Evolutionary conservation across 345 rosid genomes (phyloP).

Genomic region (Geranium brycei): DNA sequence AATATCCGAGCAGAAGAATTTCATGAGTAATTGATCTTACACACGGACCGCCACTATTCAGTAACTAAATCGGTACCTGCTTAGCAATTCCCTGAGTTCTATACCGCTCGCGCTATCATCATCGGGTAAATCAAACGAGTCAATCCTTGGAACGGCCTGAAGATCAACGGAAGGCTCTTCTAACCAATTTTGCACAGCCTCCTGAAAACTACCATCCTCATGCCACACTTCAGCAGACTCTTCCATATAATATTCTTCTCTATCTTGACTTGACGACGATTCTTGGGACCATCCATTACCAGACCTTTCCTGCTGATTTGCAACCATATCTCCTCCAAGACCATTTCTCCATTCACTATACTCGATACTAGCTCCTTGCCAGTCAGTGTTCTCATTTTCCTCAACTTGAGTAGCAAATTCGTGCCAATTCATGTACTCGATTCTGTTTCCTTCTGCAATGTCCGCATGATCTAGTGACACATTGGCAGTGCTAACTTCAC

Average conservation of each 20-base stretch:
- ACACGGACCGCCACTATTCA: background rate
- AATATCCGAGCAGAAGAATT: slow-evolving; percentile 10
- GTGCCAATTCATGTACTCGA: slow-evolving; percentile 17
- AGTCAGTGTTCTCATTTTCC: slow-evolving; percentile 30
- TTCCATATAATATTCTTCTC: slow-evolving; percentile 21
- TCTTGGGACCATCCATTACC: slow-evolving; percentile 25
- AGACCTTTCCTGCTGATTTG: slow-evolving; percentile 23
- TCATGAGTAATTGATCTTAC: slow-evolving; percentile 8
- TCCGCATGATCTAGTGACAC: slow-evolving; percentile 13
- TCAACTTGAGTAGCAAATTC: slow-evolving; percentile 25
- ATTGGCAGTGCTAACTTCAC: slow-evolving; percentile 17
- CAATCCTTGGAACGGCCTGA: slow-evolving; percentile 33
- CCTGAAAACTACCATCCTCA: slow-evolving; percentile 33
- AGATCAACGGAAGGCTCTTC: slow-evolving; percentile 34
- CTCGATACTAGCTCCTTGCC: slow-evolving; percentile 28
- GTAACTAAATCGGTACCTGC: slow-evolving; percentile 39
- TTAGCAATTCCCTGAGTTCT: slow-evolving; percentile 80
- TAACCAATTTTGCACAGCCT: slow-evolving; percentile 46
- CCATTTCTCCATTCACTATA: slow-evolving; percentile 28
- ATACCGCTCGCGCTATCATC: slow-evolving; percentile 47
- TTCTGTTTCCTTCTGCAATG: slow-evolving; percentile 20
- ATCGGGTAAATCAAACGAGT: slow-evolving; percentile 39
- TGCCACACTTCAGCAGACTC: slow-evolving; percentile 29
- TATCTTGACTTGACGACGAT: slow-evolving; percentile 24
- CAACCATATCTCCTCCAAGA: slow-evolving; percentile 26